phyloP scores from a whole-genome alignment of 148 eudicot species.

The Arbutus unedo region DNA sequence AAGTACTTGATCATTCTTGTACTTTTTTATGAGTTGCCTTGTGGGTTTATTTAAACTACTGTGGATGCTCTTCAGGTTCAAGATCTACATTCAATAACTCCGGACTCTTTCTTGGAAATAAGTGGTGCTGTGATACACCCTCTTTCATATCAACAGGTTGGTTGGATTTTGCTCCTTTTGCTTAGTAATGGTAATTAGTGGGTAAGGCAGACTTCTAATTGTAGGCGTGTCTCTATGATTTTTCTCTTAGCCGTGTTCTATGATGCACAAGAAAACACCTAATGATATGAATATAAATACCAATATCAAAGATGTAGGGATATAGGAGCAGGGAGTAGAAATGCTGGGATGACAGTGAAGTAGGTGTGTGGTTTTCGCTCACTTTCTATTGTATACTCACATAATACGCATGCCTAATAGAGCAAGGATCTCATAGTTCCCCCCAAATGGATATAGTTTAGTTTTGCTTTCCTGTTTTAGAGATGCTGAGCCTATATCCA shows the following conservation, averaged over 20 bases:
- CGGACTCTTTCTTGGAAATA: constrained; percentile 89
- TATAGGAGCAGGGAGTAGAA: not conserved
- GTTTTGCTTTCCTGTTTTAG: not conserved
- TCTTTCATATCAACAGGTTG: constrained; percentile 95
- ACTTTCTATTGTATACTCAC: not conserved
- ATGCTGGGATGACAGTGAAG: not conserved
- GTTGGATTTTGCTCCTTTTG: constrained; percentile 20
- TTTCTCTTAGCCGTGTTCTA: not conserved
- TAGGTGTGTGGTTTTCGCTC: not conserved
- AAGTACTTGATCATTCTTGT: not conserved
- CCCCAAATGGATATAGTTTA: not conserved
- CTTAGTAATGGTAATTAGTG: not conserved
- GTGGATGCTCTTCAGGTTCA: constrained; percentile 64
- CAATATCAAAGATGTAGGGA: not conserved
- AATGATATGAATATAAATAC: not conserved
- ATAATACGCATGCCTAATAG: not conserved
- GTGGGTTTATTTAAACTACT: constrained; percentile 16
- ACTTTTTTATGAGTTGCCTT: not conserved
- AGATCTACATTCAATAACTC: constrained; percentile 84
- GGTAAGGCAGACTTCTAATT: not conserved
- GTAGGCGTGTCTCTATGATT: not conserved
- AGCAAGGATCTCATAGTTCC: not conserved
- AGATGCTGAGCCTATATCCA: not conserved
- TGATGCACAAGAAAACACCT: not conserved
- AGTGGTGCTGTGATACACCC: constrained; percentile 97